Evolutionary conservation across 768 basidiomycete species (phyloP).

Genomic region (Mycena rebaudengoi): DNA sequence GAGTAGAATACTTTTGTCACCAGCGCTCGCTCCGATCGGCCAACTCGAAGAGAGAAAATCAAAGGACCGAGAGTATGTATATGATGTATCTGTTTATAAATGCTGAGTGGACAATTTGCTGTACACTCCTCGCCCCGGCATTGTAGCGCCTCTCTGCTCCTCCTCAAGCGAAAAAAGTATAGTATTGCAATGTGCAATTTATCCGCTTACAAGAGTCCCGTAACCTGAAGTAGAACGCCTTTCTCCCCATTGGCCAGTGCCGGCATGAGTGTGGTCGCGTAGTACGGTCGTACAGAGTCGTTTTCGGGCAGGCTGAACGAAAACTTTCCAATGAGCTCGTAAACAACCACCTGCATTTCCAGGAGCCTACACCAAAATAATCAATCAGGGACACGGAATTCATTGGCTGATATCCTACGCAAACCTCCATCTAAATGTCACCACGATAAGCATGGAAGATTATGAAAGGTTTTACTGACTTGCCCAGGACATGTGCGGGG

Average conservation of each 20-base stretch:
- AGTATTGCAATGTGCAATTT: no score
- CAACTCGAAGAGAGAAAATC: no score
- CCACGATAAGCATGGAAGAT: background rate
- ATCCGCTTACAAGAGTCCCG: no score
- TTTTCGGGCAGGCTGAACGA: background rate
- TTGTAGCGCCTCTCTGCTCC: no score
- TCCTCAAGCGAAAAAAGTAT: no score
- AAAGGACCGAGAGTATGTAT: no score
- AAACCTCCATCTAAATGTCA: background rate
- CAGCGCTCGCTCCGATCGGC: no score
- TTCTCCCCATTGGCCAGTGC: background rate
- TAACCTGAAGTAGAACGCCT: background rate
- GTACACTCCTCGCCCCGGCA: no score
- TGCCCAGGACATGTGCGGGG: slow-evolving; percentile 13
- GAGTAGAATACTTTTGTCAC: no score
- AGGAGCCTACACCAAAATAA: background rate
- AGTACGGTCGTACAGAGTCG: background rate
- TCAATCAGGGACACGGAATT: background rate
- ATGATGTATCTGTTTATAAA: no score
- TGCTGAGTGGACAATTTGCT: no score
- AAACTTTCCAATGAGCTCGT: background rate
- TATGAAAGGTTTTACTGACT: background rate
- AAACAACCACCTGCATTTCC: slow-evolving; percentile 1
- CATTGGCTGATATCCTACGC: background rate
- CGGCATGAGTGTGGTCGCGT: background rate